phyloP scores from a whole-genome alignment of 225 moss, liverwort and hornwort genomes.

The Straminergon stramineum region DNA sequence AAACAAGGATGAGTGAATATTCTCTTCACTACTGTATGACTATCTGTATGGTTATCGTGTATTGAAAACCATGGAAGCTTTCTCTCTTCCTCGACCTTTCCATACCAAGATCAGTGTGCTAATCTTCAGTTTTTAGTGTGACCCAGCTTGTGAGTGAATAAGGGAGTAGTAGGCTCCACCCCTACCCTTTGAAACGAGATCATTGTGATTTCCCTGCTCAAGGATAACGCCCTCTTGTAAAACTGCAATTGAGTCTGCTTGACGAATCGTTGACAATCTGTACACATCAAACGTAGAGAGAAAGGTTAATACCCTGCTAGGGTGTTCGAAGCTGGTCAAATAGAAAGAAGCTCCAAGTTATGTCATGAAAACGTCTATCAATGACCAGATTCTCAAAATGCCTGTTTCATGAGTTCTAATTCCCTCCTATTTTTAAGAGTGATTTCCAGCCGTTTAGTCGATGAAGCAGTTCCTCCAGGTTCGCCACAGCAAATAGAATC shows the following conservation, averaged over 20 bases:
- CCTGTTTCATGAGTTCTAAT: background rate
- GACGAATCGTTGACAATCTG: constrained; percentile 31
- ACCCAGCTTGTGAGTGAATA: constrained; percentile 11
- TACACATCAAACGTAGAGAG: background rate
- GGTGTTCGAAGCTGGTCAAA: background rate
- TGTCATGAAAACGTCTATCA: background rate
- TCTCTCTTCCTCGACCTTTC: background rate
- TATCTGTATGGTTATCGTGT: background rate
- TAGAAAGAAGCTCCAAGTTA: background rate
- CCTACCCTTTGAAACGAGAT: constrained; percentile 13
- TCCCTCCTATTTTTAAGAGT: no score
- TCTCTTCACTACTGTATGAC: background rate
- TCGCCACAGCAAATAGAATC: background rate
- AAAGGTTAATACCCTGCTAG: background rate
- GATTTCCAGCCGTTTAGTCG: background rate
- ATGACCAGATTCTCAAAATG: background rate
- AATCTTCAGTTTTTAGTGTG: background rate
- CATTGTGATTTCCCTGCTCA: constrained; percentile 31
- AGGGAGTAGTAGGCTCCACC: constrained; percentile 36
- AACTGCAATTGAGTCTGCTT: constrained; percentile 38
- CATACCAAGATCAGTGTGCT: background rate
- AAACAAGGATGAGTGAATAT: background rate
- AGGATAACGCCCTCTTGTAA: constrained; percentile 37
- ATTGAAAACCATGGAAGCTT: background rate
- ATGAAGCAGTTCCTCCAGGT: background rate